Evolutionary conservation across 2,329 filamentous ascomycete species (phyloP), one percentile per base, ranked within the genome.

Genomic region (Phyllosticta capitalensis): DNA sequence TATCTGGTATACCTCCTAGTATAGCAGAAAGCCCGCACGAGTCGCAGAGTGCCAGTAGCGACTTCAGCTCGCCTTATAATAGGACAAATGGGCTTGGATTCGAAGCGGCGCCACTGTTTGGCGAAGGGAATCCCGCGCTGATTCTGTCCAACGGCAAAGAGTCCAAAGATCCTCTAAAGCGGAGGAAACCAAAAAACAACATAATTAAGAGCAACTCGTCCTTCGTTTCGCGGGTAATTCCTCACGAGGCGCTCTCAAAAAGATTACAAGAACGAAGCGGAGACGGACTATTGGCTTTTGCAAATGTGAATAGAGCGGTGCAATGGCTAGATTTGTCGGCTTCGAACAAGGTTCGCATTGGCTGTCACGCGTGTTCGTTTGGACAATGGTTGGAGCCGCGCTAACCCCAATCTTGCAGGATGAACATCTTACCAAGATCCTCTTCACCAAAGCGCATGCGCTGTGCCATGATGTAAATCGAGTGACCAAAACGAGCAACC

Each of bases 141-240:
- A 78, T 81, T 10, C 71, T 67, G 9, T 52, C 83, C 2, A 80
- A 81, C 56, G 79, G 81, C 28, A 90, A 90, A 68, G 89, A 92
- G 67, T 81, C 83, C 49, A 85, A 83, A 64, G 79, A 81, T 63
- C 76, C 77, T 9, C 70, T 78, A 22, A 96, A 96, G 79, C 83
- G 85, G 71, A 84, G 87, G 69, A 99, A 99, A 73, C 94, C 94
- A 2, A 99, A 97, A 80, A 97, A 92, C 75, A 97, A 95, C 72
- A 94, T 99, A 72, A 86, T 92, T 56, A 99, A 99, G 79, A 97
- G 91, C 76, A 97, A 96, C 73, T 99, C 94, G 9, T 96, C 92
- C 0, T 99, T 96, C 70, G 94, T 99, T 28, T 96, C 92, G n/a
- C 81, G 94, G 58, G 92, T 96, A 30, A 96, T 97, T 64, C 86